phyloP scores from a whole-genome alignment of 2,329 filamentous ascomycete genomes.

The Fusarium mundagurra region DNA sequence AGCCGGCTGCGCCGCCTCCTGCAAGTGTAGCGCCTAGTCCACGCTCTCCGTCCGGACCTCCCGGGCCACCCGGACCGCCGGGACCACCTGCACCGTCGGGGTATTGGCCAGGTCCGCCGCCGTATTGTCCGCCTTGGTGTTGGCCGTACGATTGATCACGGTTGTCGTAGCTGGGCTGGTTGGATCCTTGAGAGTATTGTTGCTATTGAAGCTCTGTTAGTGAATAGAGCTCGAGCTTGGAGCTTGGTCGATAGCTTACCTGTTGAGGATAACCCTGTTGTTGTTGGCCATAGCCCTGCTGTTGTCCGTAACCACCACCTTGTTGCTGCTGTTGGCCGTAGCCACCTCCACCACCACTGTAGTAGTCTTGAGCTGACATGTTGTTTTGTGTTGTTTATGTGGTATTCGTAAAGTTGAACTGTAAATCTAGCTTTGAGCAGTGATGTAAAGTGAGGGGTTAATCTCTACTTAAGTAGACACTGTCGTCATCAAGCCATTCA shows the following conservation, averaged over 20 bases:
- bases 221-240: rapidly evolving
- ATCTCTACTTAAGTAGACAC: conserved; percentile 21
- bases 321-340: conserved; percentile 18
- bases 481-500: conserved; percentile 22
- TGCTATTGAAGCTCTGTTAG: conserved; percentile 3
- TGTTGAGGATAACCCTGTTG: conserved; percentile 36
- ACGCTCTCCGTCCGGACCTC: conserved; percentile 51
- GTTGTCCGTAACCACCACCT: conserved; percentile 4
- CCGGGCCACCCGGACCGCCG: conserved; percentile 22
- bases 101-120: conserved; percentile 22
- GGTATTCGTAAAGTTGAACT: neutral
- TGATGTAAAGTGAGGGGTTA: conserved; percentile 1
- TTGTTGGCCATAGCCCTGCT: conserved; percentile 25
- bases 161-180: conserved; percentile 31
- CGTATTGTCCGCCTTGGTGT: conserved; percentile 34
- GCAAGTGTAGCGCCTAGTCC: conserved; percentile 62
- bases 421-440: neutral
- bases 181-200: conserved; percentile 33
- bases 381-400: neutral
- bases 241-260: neutral
- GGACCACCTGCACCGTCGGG: conserved; percentile 3
- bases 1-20: conserved; percentile 60
- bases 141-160: conserved; percentile 22
- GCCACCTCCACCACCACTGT: conserved; percentile 22
- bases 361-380: conserved; percentile 42